Base-by-base conservation (phyloP, 345 rosid species). In the Rhizophora mangle region DNA sequence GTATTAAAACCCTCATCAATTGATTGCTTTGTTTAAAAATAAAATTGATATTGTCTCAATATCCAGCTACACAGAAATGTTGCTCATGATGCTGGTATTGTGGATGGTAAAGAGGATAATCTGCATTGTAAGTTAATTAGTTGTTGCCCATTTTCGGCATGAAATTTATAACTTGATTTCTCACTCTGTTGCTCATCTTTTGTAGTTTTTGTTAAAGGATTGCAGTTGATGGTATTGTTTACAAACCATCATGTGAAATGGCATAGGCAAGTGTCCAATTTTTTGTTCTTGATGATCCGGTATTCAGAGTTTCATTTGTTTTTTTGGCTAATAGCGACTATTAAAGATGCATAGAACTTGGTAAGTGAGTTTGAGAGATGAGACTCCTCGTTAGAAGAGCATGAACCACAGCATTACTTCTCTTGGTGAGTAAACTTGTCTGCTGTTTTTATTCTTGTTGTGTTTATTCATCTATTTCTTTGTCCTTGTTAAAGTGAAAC, bases 41-140 rank as follows among this genome's bases (percentile, higher is more conserved):
- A 39, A 39, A 39, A 2, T 39, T 39, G 47, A 39, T 39, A 11
- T 39, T 39, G 11, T 39, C 16, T 39, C 4, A 3, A 39, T 10
- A 39, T 39, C 47, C 47, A 39, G 47, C 47, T 11, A 39, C 16
- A 39, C 15, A 9, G 47, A 39, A 39, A 0, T 77, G 82, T 91
- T 53, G 89, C 93, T 76, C 96, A 97, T 56, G 92, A 39, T 11
- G 47, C 18, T 10, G 47, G 47, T 3, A 11, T 97, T 56, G 73
- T 89, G 80, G 87, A 91, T 72, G 65, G 89, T 53, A 93, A 89
- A 72, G 96, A 91, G 85, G 96, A 88, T 73, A 67, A 39, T 75
- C 83, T 94, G 74, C 73, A 76, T 62, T 88, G 98, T 94, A 86
- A 68, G 90, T 81, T 57, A 13, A 39, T 39, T 39, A 2, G 47